phyloP scores from a whole-genome alignment of 768 basidiomycete species.

The Trametopsis cervina region DNA sequence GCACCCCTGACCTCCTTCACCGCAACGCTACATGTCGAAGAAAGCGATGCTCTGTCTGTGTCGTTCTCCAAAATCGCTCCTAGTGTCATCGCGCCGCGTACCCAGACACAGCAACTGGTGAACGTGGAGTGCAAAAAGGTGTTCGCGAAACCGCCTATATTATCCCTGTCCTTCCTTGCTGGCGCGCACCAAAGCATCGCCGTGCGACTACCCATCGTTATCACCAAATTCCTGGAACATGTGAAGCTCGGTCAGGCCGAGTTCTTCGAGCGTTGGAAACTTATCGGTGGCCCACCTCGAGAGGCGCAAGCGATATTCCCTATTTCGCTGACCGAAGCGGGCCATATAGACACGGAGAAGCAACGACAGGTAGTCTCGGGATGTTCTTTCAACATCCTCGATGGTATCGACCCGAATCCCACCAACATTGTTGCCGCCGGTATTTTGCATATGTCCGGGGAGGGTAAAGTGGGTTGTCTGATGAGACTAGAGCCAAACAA shows the following conservation, averaged over 20 bases:
- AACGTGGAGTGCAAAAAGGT: slow-evolving; percentile 92
- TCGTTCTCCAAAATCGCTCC: slow-evolving; percentile 90
- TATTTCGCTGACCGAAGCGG: slow-evolving; percentile 55
- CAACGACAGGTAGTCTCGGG: slow-evolving; percentile 76
- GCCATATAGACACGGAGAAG: slow-evolving; percentile 68
- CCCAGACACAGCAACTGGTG: slow-evolving; percentile 88
- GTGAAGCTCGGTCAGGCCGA: slow-evolving; percentile 77
- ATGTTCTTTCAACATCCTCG: slow-evolving; percentile 66
- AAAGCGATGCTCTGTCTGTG: slow-evolving; percentile 70
- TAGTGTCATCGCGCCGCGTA: slow-evolving; percentile 68
- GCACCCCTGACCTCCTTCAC: slow-evolving; percentile 89
- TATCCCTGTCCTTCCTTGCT: slow-evolving; percentile 86
- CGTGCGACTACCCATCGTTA: slow-evolving; percentile 76
- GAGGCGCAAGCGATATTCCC: slow-evolving; percentile 89
- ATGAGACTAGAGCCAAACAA: slow-evolving; percentile 90
- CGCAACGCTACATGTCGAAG: slow-evolving; percentile 64
- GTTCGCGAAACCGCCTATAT: slow-evolving; percentile 70
- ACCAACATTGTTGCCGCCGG: slow-evolving; percentile 91
- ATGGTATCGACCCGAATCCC: slow-evolving; percentile 90
- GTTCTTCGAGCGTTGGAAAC: slow-evolving; percentile 98
- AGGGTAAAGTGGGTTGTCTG: slow-evolving; percentile 94
- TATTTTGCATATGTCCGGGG: slow-evolving; percentile 86
- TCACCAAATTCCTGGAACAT: slow-evolving; percentile 92
- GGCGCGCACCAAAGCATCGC: slow-evolving; percentile 86
- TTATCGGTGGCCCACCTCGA: slow-evolving; percentile 92